These are phyloP conservation scores for Pleurotus sapidus DNA, from an alignment of 768 basidiomycete genomes.

Conservation along the genomic window DNA sequence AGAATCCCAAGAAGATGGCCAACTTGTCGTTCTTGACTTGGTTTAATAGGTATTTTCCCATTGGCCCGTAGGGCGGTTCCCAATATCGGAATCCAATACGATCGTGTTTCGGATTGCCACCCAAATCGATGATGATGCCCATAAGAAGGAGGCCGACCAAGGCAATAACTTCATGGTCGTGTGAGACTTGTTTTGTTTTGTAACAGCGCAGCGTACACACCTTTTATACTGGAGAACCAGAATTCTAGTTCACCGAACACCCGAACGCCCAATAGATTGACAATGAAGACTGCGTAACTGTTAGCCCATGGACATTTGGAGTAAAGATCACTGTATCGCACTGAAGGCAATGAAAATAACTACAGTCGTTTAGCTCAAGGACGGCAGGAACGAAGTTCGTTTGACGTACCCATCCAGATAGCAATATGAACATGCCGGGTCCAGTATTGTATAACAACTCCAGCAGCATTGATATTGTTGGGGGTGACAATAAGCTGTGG, in stretches of 20 bases:
- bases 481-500: slow-evolving; percentile 59
- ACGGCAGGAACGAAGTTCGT: slow-evolving; percentile 3
- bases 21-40: slow-evolving; percentile 47
- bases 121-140: slow-evolving; percentile 66
- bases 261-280: slow-evolving; percentile 62
- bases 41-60: slow-evolving; percentile 48
- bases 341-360: slow-evolving; percentile 60
- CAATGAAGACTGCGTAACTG: slow-evolving; percentile 36
- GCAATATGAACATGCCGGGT: slow-evolving; percentile 39
- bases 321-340: slow-evolving; percentile 19
- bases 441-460: slow-evolving; percentile 51
- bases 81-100: slow-evolving; percentile 50
- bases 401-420: slow-evolving; percentile 54
- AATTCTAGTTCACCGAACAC: slow-evolving; percentile 75
- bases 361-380: slow-evolving; percentile 12
- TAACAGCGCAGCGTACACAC: slow-evolving; percentile 25
- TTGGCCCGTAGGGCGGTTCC: slow-evolving; percentile 49
- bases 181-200: neutral
- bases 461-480: slow-evolving; percentile 64
- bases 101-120: slow-evolving; percentile 44
- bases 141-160: slow-evolving; percentile 51
- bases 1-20: slow-evolving; percentile 67
- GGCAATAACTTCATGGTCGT: slow-evolving; percentile 29
- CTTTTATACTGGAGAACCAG: slow-evolving; percentile 71
- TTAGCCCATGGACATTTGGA: neutral